Evolutionary conservation across 805 yeast species (phyloP).

Genomic region (Yamadazyma sp.): DNA sequence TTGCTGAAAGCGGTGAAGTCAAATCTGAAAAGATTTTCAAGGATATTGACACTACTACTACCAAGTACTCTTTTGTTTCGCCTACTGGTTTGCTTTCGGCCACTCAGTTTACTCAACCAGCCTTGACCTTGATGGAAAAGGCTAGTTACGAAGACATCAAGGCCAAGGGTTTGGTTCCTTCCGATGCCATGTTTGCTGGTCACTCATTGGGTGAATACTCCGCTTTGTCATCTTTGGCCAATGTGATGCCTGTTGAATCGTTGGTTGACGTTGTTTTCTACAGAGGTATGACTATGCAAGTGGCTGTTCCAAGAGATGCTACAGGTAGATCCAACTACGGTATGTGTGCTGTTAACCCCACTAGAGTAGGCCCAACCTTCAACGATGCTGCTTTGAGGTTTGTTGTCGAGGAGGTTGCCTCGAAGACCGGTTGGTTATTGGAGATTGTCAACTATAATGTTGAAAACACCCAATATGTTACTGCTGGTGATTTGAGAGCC

Average conservation of each 20-base stretch:
- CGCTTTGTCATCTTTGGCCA: conserved; percentile 94
- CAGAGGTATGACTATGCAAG: conserved; percentile 99
- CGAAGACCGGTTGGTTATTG: conserved; percentile 86
- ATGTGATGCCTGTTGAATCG: conserved; percentile 98
- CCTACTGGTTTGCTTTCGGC: conserved; percentile 96
- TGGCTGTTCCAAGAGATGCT: conserved; percentile 97
- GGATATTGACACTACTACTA: conserved; percentile 76
- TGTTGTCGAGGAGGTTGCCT: conserved; percentile 85
- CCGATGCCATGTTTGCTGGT: conserved; percentile 94
- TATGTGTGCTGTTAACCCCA: conserved; percentile 98
- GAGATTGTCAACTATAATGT: conserved; percentile 98
- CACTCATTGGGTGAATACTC: conserved; percentile 99
- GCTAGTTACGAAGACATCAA: conserved; percentile 98
- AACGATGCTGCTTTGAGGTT: conserved; percentile 90
- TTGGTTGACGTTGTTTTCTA: conserved; percentile 97
- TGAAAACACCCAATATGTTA: conserved; percentile 96
- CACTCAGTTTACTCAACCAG: conserved; percentile 99
- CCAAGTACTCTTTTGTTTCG: conserved; percentile 84
- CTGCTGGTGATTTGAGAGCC: conserved; percentile 98
- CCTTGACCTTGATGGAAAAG: conserved; percentile 98
- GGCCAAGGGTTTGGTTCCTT: conserved; percentile 91
- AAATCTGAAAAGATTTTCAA: conserved; percentile 94
- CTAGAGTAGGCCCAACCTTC: conserved; percentile 86
- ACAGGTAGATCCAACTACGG: conserved; percentile 97
- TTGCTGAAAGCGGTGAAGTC: conserved; percentile 78